Base-by-base conservation (phyloP, 768 basidiomycete species). In the Hydnomerulius pinastri region DNA sequence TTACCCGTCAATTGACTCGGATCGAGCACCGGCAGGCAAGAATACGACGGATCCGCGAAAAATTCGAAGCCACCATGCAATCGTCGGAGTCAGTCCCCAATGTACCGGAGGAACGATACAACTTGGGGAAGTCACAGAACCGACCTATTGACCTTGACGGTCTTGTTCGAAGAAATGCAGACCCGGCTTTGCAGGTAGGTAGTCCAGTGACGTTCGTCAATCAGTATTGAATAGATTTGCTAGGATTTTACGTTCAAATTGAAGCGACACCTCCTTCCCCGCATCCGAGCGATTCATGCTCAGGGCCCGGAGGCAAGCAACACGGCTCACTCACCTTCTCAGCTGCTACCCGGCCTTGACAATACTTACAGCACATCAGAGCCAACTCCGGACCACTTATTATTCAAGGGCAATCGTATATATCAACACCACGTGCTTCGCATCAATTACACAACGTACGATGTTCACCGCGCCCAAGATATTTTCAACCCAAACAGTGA, bases 361-460 rank as follows among this genome's bases (percentile, higher is more conserved):
- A n/a, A n/a, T n/a, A n/a, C n/a, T n/a, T n/a, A n/a, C 41, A 21
- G 41, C n/a, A 25, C 3, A 3, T 13, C 4, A 7, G 8, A 17
- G 9, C 6, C 15, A 3, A 61, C 73, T 6, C 61, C 50, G 8
- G 18, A 40, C 24, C 30, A 32, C 20, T 30, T 75, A 0, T 25
- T 51, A 1, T 57, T 76, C 18, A 41, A 49, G 3, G 47, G 59
- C 29, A 61, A 73, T 53, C 50, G 52, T 7, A 61, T 76, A 6
- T 75, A 70, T 43, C 15, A 18, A 0, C 72, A 73, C 59, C 61
- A 64, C 44, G 50, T 60, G 4, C 18, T 73, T 2, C 65, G 64
- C 0, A 41, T 76, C 42, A 71, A 74, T 53, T 75, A 73, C 53
- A 76, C 75, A 0, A 73, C 71, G 0, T 79, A 77, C 55, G 72